Evolutionary conservation across 2,329 filamentous ascomycete genomes (phyloP).

Genomic region (Aphanocladium album): DNA sequence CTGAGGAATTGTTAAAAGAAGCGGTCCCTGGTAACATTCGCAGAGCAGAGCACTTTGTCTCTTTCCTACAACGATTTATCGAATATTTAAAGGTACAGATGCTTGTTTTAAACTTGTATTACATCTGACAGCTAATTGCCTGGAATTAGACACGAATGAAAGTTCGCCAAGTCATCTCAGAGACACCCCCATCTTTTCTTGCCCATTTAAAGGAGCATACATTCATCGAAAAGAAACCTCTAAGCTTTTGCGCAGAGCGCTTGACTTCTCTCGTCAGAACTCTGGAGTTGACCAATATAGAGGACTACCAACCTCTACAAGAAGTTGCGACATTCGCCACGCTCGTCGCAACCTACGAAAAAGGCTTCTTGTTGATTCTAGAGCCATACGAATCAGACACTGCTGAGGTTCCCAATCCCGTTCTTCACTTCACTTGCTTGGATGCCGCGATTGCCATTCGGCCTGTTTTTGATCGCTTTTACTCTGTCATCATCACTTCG

Average conservation of each 20-base stretch:
- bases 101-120: too few relatives aligned
- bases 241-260: slow-evolving; percentile 91
- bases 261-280: slow-evolving; percentile 92
- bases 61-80: slow-evolving; percentile 93
- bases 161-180: slow-evolving; percentile 92
- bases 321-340: slow-evolving; percentile 98
- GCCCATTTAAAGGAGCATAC: slow-evolving; percentile 91
- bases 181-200: slow-evolving; percentile 91
- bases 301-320: slow-evolving; percentile 94
- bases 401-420: slow-evolving; percentile 90
- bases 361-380: slow-evolving; percentile 91
- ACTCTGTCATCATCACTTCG: slow-evolving; percentile 96
- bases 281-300: slow-evolving; percentile 92
- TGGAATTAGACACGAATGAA: slow-evolving; percentile 82
- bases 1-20: slow-evolving; percentile 90
- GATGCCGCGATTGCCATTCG: slow-evolving; percentile 98
- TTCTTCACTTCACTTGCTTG: slow-evolving; percentile 94
- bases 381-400: slow-evolving; percentile 96
- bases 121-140: not conserved
- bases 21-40: slow-evolving; percentile 95
- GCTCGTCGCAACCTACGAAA: slow-evolving; percentile 92
- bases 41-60: slow-evolving; percentile 90
- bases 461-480: slow-evolving; percentile 94
- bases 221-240: slow-evolving; percentile 93
- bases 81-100: slow-evolving; percentile 77